Conservation (phyloP, 306 rosid species). For the Glycine latifolia region DNA sequence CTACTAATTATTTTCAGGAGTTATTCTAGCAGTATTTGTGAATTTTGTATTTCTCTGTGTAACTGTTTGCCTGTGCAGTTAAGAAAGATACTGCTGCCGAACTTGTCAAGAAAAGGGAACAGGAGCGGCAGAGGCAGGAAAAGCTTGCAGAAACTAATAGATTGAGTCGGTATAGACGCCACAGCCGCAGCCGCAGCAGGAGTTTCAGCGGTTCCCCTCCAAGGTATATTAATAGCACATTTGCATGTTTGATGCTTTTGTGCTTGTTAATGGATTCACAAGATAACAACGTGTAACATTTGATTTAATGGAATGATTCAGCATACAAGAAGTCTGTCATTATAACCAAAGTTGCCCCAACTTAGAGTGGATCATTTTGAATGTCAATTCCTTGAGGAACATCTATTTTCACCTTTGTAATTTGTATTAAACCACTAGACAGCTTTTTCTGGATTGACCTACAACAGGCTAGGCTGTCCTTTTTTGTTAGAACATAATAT, state of each 20-base stretch:
- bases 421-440: too few species aligned
- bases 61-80: conserved; percentile 61
- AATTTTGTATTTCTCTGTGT: conserved; percentile 11
- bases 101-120: conserved; percentile 88
- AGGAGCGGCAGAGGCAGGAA: conserved; percentile 92
- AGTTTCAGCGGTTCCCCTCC: conserved; percentile 91
- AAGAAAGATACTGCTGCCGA: conserved; percentile 97
- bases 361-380: too few species aligned
- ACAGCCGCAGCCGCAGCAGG: conserved; percentile 63
- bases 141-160: conserved; percentile 95
- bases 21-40: conserved; percentile 4
- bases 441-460: too few species aligned
- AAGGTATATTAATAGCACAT: conserved; percentile 53
- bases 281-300: background rate
- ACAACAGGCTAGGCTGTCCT: too few species aligned
- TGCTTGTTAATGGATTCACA: background rate
- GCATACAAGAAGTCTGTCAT: background rate
- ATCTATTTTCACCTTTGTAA: too few species aligned
- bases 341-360: too few species aligned
- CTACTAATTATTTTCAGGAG: conserved; percentile 12
- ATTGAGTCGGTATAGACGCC: conserved; percentile 73
- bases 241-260: background rate
- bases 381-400: too few species aligned
- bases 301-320: conserved; percentile 35
- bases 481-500: too few species aligned